Percentiles rank a stretch among this genome's conserved stretches.
Conservation (phyloP, 179 eudicot genomes). For the Drosera spatulata region DNA sequence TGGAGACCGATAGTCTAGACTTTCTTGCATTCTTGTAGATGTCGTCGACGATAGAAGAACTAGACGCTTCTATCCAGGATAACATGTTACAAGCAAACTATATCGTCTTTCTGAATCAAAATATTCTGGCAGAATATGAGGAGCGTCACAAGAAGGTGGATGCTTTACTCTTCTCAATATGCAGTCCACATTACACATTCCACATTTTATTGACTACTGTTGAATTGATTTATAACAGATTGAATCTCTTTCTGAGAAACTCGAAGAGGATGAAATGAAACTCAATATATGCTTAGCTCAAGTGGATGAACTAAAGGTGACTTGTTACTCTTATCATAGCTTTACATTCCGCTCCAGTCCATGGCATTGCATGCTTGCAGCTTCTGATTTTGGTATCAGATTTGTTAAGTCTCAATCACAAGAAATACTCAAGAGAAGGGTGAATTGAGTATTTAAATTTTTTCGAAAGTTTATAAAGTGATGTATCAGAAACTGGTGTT, state of each 20-base stretch:
- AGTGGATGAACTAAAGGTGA: constrained; percentile 66
- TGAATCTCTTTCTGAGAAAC: constrained; percentile 37
- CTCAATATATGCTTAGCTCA: constrained; percentile 30
- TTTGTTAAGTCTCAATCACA: neutral
- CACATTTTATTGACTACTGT: constrained; percentile 3
- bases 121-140: constrained; percentile 84
- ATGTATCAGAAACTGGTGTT: too few relatives aligned
- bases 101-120: constrained; percentile 65
- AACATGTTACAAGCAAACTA: constrained; percentile 61
- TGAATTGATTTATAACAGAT: constrained; percentile 34
- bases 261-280: constrained; percentile 53
- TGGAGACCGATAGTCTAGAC: neutral
- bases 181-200: neutral
- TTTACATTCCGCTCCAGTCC: neutral
- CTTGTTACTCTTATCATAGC: neutral
- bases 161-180: constrained; percentile 1
- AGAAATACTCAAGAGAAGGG: too few relatives aligned
- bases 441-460: too few relatives aligned
- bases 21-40: constrained; percentile 31
- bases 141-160: constrained; percentile 57
- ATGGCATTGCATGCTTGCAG: neutral
- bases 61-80: constrained; percentile 86
- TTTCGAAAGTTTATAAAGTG: too few relatives aligned
- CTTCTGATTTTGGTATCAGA: neutral
- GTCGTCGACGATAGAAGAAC: constrained; percentile 88